Evolutionary conservation across 345 rosid genomes (phyloP), one percentile per base, ranked within the genome.

Genomic region (Ceriops tagal): DNA sequence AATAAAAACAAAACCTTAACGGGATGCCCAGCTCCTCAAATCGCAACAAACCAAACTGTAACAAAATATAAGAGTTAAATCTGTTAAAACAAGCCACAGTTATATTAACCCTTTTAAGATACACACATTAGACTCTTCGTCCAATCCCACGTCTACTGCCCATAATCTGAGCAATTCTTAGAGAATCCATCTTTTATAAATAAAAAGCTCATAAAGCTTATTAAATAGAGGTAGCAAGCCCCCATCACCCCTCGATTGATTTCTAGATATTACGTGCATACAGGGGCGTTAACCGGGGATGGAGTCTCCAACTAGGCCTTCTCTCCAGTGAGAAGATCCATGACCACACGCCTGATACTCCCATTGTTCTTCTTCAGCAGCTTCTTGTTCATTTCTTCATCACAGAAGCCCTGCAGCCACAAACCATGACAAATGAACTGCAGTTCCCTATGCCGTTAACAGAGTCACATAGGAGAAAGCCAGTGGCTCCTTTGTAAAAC

Each of bases 361-460:
- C 99, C 98, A 53, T 90, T 84, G 80, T 96, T 90, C 87, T 96
- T 96, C 96, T 84, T 79, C 79, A 96, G 79, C 76, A 96, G 89
- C 86, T 75, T 84, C 87, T 75, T 92, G 90, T 92, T 92, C 76
- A 72, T 84, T 66, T 84, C 88, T n/a, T 70, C 77, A 74, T 96
- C 91, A 58, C 71, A 28, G 75, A 96, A 96, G 35, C 99, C 98
- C 98, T 96, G 86, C 79, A 75, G 47, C 67, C 58, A 63, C 62
- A 73, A 30, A 7, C 2, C 30, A 52, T 18, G 8, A 6, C 26
- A 24, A 32, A 66, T 52, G 11, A 47, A 39, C 46, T n/a, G 18
- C 47, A 28, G 49, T 8, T 8, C 18, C 22, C 58, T 16, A n/a
- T 5, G 58, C 37, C 15, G 0, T 5, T 27, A 35, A 35, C 16